Conservation (phyloP, 1,284 basidiomycete genomes). For the Trichosporon asahii region DNA sequence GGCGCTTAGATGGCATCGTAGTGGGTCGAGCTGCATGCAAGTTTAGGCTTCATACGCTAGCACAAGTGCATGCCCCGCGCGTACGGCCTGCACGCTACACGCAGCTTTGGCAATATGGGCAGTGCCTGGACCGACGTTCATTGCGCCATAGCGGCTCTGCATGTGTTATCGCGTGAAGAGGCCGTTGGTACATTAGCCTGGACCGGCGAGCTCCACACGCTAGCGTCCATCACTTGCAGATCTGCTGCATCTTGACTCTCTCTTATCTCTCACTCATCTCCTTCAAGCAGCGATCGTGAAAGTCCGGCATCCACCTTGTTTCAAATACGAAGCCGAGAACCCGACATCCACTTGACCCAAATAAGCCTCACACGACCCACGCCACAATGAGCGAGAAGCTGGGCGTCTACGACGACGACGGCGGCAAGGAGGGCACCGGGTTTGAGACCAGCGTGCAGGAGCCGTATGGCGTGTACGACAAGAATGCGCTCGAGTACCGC, state of each 20-base stretch:
- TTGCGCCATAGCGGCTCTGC: neutral
- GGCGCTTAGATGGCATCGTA: neutral
- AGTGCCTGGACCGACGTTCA: neutral
- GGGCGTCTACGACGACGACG: constrained; percentile 5
- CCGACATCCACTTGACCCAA: neutral
- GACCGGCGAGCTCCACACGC: neutral
- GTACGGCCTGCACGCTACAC: neutral
- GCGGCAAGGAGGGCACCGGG: neutral
- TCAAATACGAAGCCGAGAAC: too few species aligned
- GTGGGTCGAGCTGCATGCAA: neutral
- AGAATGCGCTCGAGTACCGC: constrained; percentile 7
- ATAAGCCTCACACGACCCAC: neutral
- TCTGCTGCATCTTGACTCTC: neutral
- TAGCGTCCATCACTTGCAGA: neutral
- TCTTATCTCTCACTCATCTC: neutral
- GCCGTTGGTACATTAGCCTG: neutral
- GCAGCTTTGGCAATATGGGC: neutral
- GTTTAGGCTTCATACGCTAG: neutral
- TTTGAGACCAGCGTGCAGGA: neutral
- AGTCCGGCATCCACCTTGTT: neutral
- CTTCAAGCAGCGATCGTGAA: neutral
- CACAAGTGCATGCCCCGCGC: neutral
- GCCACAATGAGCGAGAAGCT: neutral
- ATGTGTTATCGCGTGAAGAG: neutral
- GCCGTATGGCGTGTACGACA: neutral